Base-by-base conservation (phyloP, 768 basidiomycete genomes). In the Exsudoporus frostii region DNA sequence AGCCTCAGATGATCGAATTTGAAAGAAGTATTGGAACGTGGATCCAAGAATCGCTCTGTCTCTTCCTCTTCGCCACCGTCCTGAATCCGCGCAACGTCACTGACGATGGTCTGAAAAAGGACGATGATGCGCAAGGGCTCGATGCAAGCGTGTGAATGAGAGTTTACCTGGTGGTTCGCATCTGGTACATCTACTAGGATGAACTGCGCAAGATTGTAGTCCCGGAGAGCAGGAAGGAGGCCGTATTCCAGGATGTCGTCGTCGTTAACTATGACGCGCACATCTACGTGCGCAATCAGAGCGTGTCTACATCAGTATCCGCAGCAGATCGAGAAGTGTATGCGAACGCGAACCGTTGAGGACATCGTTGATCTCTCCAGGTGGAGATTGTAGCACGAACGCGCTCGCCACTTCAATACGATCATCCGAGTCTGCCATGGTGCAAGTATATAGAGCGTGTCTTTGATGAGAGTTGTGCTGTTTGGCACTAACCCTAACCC, bases 351-450 rank as follows among this genome's bases (percentile, higher is more conserved):
- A 54, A 91, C 92, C 93, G 63, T 91, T 91, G 49, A 98, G 76
- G 17, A 97, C 94, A 73, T 98, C 95, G 70, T 96, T 97, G 59
- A 98, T 93, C 75, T 98, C 90, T 41, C 95, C 95, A 1, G 95
- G 95, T 24, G 95, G 95, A 1, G 92, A 85, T 67, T 97, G 95
- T 1, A 91, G 78, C 29, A 98, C 75, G 63, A 97, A 90, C 30
- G 77, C 77, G 24, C 89, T 85, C 22, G 88, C 94, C 8, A 80
- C 79, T 63, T 83, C 75, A 42, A 91, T 83, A 27, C 86, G 83
- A 64, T 87, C 84, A 48, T 75, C 71, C 46, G 76, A 7, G 50
- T 58, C 67, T 57, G 82, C 79, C 87, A 90, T 88, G 30, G 34
- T 36, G 3, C n/a, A 36, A 30, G 29, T 11, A 10, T 36, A 4